phyloP scores from a whole-genome alignment of 257 asterid species.

The Phtheirospermum japonicum region DNA sequence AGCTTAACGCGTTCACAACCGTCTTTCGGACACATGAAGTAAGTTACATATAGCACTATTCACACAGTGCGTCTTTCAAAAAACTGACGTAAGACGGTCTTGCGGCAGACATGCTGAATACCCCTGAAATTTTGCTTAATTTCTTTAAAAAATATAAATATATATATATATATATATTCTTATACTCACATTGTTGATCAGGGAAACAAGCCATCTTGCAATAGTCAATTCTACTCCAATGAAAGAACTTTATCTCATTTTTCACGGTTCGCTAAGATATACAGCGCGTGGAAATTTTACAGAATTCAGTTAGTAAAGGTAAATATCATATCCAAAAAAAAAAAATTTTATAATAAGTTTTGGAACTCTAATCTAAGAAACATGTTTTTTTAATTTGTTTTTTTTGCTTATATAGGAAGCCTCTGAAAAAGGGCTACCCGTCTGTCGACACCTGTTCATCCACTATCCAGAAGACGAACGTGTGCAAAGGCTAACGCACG shows the following conservation, averaged over 20 bases:
- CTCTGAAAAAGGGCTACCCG: constrained; percentile 75
- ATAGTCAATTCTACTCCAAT: constrained; percentile 84
- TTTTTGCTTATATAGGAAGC: constrained; percentile 57
- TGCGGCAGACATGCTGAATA: too few species aligned
- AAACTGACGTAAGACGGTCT: too few species aligned
- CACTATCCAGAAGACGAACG: constrained; percentile 82
- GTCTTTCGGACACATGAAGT: constrained; percentile 95
- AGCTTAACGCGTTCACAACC: constrained; percentile 80
- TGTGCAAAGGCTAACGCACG: constrained; percentile 58
- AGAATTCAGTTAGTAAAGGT: constrained; percentile 86
- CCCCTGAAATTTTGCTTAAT: too few species aligned
- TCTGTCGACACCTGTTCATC: constrained; percentile 88
- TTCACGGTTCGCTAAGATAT: constrained; percentile 75
- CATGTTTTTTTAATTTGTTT: background rate
- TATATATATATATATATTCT: too few species aligned
- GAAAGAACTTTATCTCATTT: constrained; percentile 68
- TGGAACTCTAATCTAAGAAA: background rate
- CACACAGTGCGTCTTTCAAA: background rate
- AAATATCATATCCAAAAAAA: background rate
- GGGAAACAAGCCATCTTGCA: constrained; percentile 90
- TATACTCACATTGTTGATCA: constrained; percentile 28
- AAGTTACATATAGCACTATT: constrained; percentile 28
- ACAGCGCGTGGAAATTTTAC: constrained; percentile 92
- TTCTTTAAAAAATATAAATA: too few species aligned
- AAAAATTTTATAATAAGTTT: background rate